Evolutionary conservation across 495 filamentous ascomycete species (phyloP), one percentile per base, ranked within the genome.

Genomic region (Neurospora sp.): DNA sequence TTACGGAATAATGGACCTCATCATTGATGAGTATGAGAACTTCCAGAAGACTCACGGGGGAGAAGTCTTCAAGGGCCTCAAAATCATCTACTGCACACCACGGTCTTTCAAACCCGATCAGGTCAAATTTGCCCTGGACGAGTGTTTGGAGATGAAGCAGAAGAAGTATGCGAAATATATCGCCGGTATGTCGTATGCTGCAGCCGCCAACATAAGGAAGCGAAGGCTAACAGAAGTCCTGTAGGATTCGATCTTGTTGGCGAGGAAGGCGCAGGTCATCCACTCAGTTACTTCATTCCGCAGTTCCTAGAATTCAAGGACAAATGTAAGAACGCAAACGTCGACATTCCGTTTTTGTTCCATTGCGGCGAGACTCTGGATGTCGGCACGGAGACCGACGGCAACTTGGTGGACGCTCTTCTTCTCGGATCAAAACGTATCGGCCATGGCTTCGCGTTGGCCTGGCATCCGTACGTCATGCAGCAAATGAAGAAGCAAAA

Each of bases 331-430:
- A 85, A 87, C 70, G 86, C 89, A 74, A 85, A 84, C 3, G 83
- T 96, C 3, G 90, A 97, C 6, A 92, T 98, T n/a, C 96, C 96
- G 0, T 96, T 97, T 81, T 89, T 96, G 75, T 96, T 99, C 81
- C 96, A 99, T 77, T 96, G 94, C 68, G 96, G 94, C 39, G 94
- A 98, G 82, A 93, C 90, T 27, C 87, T 96, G 0, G 91, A 94
- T 38, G 88, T 92, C 71, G 93, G 91, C 14, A 87, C 87, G 71
- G 84, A 86, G n/a, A 89, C 91, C 5, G 94, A 97, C 75, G 88
- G 91, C 40, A 97, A 98, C 76, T 87, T 98, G 3, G 91, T 95
- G 75, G 94, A 97, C 79, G 94, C 94, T 0, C 88, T 98, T 22
- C 83, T 96, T 9, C 87, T 98, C 10, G 90, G 91, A 12, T 90